Evolutionary conservation across 805 yeast genomes (phyloP).

Genomic region (Tetrapisispora pingtungensis): DNA sequence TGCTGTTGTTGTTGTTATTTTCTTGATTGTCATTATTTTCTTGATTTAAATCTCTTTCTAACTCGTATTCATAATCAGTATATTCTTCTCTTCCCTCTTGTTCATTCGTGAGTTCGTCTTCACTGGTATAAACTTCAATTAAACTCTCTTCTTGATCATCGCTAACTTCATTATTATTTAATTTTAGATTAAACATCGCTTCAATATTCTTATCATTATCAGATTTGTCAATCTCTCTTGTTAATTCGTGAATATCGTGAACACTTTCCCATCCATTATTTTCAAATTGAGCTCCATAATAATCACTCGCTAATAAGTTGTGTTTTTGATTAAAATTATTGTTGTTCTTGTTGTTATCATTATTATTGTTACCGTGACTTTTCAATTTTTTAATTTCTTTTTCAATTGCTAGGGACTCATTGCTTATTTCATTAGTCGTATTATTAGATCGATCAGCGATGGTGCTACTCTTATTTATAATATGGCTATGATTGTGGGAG

Average conservation of each 20-base stretch:
- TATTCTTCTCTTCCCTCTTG: background rate
- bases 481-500: background rate
- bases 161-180: no score
- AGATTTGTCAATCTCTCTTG: background rate
- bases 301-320: no score
- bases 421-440: no score
- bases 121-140: background rate
- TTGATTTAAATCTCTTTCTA: background rate
- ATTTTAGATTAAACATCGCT: constrained; percentile 2
- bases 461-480: background rate
- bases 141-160: no score
- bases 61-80: background rate
- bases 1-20: no score
- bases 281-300: background rate
- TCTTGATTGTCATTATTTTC: background rate
- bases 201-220: background rate
- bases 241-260: constrained; percentile 24
- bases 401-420: no score
- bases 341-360: no score
- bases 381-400: no score
- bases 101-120: background rate
- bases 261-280: constrained; percentile 23
- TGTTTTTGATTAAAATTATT: no score
- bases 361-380: no score
- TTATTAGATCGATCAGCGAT: no score